Evolutionary conservation across 768 basidiomycete species (phyloP).

Genomic region (Calocybe cyanea): DNA sequence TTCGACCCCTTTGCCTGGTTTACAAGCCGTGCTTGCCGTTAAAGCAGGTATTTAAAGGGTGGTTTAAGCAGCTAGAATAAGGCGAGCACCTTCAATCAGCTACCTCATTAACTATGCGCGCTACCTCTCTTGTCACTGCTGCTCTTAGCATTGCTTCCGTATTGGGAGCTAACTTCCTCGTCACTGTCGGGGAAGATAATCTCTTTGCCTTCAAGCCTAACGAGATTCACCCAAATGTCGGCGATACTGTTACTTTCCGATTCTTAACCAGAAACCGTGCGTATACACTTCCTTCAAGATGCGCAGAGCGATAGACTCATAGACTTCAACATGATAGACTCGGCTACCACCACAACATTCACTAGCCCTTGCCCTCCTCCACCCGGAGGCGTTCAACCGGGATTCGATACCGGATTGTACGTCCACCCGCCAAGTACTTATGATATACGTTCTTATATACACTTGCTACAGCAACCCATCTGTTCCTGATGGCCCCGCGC

Average conservation of each 20-base stretch:
- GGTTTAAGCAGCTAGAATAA: neutral
- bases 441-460: neutral
- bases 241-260: constrained; percentile 3
- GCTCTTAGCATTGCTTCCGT: neutral
- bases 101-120: neutral
- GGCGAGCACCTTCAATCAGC: neutral
- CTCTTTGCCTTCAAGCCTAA: constrained; percentile 1
- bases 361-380: constrained; percentile 1
- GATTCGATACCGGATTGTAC: constrained; percentile 5
- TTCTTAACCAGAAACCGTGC: constrained; percentile 6
- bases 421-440: neutral
- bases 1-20: neutral
- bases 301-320: neutral
- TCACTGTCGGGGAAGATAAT: neutral
- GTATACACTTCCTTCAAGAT: neutral
- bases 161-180: neutral
- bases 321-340: neutral
- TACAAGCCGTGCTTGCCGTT: neutral
- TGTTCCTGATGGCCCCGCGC: neutral
- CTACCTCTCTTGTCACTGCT: neutral
- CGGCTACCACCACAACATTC: constrained; percentile 2
- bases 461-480: neutral
- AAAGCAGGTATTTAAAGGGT: neutral
- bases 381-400: neutral
- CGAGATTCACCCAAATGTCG: constrained; percentile 1